These are phyloP conservation scores for Phylloporus rhodoxanthus DNA, from an alignment of 768 basidiomycete genomes.

Conservation along the genomic window DNA sequence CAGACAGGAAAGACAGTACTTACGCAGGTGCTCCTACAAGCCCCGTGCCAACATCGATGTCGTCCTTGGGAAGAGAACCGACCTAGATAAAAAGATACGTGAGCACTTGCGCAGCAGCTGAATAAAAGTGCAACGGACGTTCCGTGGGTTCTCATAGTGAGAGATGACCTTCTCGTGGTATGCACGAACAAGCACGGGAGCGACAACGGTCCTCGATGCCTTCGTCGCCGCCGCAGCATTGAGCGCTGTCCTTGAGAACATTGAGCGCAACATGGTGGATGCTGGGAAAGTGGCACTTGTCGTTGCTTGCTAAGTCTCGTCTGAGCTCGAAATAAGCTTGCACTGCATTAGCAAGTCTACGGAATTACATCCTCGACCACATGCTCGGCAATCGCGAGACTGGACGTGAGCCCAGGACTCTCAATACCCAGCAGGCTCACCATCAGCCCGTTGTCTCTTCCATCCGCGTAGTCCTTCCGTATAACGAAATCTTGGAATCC, in stretches of 20 bases:
- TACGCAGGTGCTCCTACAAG: constrained; percentile 97
- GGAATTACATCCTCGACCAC: constrained; percentile 57
- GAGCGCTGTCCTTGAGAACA: constrained; percentile 46
- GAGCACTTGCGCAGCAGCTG: constrained; percentile 45
- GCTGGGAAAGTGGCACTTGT: constrained; percentile 19
- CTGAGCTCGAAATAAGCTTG: constrained; percentile 21
- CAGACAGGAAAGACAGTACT: constrained; percentile 29
- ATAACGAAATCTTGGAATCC: constrained; percentile 85
- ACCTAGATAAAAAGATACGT: constrained; percentile 53
- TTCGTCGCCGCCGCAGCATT: constrained; percentile 40
- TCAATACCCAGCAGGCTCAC: constrained; percentile 87
- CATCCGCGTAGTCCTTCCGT: constrained; percentile 54
- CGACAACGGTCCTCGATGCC: constrained; percentile 34
- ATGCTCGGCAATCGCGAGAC: constrained; percentile 80
- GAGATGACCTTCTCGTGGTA: constrained; percentile 98
- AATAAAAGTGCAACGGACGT: constrained; percentile 55
- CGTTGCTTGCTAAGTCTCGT: constrained; percentile 6
- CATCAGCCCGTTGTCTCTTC: constrained; percentile 41
- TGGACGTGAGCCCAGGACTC: constrained; percentile 85
- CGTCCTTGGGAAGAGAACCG: constrained; percentile 89
- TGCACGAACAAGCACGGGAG: constrained; percentile 55
- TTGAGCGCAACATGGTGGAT: constrained; percentile 66
- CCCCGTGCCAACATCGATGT: constrained; percentile 90
- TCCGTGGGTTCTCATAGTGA: constrained; percentile 96
- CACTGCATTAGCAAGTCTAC: background rate